Evolutionary conservation across 169 alveolate species (phyloP).

Genomic region (Cryptosporidium sp.): DNA sequence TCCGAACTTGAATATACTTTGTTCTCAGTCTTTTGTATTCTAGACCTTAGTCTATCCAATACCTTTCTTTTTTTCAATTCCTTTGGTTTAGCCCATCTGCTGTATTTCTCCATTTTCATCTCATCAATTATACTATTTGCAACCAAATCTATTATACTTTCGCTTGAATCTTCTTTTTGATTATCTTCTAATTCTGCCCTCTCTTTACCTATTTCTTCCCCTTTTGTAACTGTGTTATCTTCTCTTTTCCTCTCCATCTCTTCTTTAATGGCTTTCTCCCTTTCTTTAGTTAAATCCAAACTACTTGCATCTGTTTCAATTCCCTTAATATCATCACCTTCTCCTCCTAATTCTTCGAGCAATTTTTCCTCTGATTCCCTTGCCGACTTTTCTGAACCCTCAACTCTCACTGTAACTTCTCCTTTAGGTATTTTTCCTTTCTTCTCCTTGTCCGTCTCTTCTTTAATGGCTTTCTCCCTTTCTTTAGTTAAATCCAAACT

Average conservation of each 20-base stretch:
- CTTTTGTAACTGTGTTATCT: background rate
- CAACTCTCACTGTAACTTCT: background rate
- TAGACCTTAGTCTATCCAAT: background rate
- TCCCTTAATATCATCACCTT: slow-evolving; percentile 11
- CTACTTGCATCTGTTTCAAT: slow-evolving; percentile 15
- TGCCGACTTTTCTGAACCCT: background rate
- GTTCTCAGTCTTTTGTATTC: background rate
- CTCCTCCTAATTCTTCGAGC: background rate
- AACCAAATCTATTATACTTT: too few relatives aligned
- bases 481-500: slow-evolving; percentile 34
- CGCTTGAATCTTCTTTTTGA: background rate
- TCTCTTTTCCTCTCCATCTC: background rate
- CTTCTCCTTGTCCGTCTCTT: background rate
- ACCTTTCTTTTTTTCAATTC: background rate
- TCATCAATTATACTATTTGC: too few relatives aligned
- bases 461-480: background rate
- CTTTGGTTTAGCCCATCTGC: too few relatives aligned
- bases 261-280: background rate
- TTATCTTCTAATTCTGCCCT: background rate
- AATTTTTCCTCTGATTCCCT: background rate
- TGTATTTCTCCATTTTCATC: too few relatives aligned
- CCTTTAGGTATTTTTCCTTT: background rate
- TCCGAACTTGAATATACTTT: background rate
- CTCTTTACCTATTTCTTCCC: background rate
- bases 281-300: slow-evolving; percentile 25